A percentile compares a stretch with the other conserved stretches of the same genome.
phyloP scores from a whole-genome alignment of 2,329 filamentous ascomycete genomes.

The Colletotrichum eremochloae region DNA sequence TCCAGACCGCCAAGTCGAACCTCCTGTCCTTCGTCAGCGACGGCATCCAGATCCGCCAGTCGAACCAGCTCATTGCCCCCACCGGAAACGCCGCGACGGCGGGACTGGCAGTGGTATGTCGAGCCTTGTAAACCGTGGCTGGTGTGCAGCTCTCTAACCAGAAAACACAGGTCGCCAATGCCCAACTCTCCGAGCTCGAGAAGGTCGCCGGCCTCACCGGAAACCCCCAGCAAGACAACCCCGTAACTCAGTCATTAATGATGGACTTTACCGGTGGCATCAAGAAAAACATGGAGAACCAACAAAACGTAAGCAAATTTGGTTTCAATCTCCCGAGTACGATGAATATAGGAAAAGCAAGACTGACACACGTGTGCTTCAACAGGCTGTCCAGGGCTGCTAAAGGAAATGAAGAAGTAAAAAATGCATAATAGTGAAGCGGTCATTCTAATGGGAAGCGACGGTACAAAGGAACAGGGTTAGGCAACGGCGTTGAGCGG shows the following conservation, averaged over 20 bases:
- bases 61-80: constrained; percentile 40
- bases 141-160: neutral
- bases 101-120: constrained; percentile 36
- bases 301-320: constrained; percentile 23
- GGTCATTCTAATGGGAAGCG: constrained; percentile 22
- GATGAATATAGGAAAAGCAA: no score
- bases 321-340: accelerated
- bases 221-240: constrained; percentile 33
- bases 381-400: constrained; percentile 29
- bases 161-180: constrained; percentile 29
- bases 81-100: constrained; percentile 30
- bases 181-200: constrained; percentile 35
- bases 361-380: neutral
- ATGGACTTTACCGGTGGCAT: constrained; percentile 40
- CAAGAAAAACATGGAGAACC: constrained; percentile 42
- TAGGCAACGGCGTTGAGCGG: constrained; percentile 24
- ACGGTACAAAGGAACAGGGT: constrained; percentile 6
- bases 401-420: neutral
- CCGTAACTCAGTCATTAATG: constrained; percentile 32
- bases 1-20: constrained; percentile 42
- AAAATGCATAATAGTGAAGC: neutral
- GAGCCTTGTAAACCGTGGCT: accelerated
- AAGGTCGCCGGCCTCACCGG: constrained; percentile 37
- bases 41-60: constrained; percentile 37
- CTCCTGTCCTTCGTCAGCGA: constrained; percentile 40